phyloP scores from a whole-genome alignment of 495 filamentous ascomycete genomes.

The Annulohypoxylon stygium region DNA sequence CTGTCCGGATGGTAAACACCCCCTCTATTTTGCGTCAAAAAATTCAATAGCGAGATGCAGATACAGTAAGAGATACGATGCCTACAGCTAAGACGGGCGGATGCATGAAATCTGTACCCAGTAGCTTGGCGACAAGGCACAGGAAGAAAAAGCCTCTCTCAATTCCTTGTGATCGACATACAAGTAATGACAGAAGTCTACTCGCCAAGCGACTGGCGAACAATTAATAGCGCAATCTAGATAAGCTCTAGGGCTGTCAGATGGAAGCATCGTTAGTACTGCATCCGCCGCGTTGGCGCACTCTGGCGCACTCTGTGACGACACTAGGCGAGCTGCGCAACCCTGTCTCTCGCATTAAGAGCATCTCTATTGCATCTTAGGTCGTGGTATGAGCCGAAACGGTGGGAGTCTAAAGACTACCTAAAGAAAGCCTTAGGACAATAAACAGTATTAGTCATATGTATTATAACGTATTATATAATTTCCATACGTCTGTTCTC shows the following conservation, averaged over 20 bases:
- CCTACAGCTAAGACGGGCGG: constrained; percentile 30
- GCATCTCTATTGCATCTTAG: constrained; percentile 34
- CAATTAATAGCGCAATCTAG: constrained; percentile 51
- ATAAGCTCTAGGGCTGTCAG: constrained; percentile 39
- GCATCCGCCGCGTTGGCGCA: constrained; percentile 41
- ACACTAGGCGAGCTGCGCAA: constrained; percentile 27
- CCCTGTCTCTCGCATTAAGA: constrained; percentile 37
- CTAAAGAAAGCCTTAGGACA: constrained; percentile 1
- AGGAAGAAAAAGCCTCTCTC: constrained; percentile 38
- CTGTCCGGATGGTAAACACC: not conserved
- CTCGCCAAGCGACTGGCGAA: constrained; percentile 47
- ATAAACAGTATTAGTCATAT: constrained; percentile 22
- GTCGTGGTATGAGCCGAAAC: constrained; percentile 29
- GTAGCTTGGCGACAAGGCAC: constrained; percentile 38
- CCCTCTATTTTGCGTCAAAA: not conserved
- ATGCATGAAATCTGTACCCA: constrained; percentile 38
- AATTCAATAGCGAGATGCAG: constrained; percentile 23
- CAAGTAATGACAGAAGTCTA: constrained; percentile 29
- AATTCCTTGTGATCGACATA: constrained; percentile 29
- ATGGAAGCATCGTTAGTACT: constrained; percentile 36
- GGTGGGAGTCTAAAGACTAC: constrained; percentile 9
- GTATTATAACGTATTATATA: constrained; percentile 31
- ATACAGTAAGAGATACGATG: constrained; percentile 26
- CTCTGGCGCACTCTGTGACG: constrained; percentile 35
- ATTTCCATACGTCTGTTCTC: constrained; percentile 1